Percentiles rank a stretch among this genome's conserved stretches.
Evolutionary conservation across 495 filamentous ascomycete genomes (phyloP).

Genomic region (Podospora anserina): DNA sequence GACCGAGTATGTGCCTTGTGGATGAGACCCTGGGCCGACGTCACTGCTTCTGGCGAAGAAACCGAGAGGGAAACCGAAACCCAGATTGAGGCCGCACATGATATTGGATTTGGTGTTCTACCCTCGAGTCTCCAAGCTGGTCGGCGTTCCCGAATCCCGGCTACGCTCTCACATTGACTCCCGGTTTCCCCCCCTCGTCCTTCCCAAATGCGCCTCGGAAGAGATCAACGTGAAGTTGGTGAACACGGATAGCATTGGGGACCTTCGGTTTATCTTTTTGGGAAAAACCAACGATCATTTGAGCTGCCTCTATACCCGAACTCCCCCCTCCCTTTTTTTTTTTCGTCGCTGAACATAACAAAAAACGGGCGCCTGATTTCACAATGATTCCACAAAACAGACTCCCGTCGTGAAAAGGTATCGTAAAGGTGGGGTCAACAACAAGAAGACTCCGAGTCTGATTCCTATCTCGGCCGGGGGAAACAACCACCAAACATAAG

Average conservation of each 20-base stretch:
- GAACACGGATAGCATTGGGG: slow-evolving; percentile 24
- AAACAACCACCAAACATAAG: slow-evolving; percentile 2
- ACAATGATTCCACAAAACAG: slow-evolving; percentile 20
- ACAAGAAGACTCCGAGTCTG: slow-evolving; percentile 28
- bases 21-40: too few relatives aligned
- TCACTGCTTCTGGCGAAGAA: background rate
- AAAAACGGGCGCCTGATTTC: slow-evolving; percentile 15
- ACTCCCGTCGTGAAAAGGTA: slow-evolving; percentile 17
- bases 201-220: background rate
- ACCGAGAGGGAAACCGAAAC: background rate
- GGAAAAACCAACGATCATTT: slow-evolving; percentile 17
- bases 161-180: background rate
- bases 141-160: background rate
- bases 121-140: background rate
- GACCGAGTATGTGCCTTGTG: background rate
- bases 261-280: slow-evolving; percentile 8
- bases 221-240: slow-evolving; percentile 7
- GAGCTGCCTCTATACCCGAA: slow-evolving; percentile 18
- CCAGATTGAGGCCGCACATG: background rate
- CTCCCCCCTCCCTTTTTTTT: slow-evolving; percentile 13
- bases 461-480: slow-evolving; percentile 34
- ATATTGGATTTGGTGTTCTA: background rate
- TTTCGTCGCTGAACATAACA: slow-evolving; percentile 12
- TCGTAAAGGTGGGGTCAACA: slow-evolving; percentile 21
- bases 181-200: background rate